Conservation (phyloP, 1,284 basidiomycete genomes). For the Farysia itapuensis region DNA sequence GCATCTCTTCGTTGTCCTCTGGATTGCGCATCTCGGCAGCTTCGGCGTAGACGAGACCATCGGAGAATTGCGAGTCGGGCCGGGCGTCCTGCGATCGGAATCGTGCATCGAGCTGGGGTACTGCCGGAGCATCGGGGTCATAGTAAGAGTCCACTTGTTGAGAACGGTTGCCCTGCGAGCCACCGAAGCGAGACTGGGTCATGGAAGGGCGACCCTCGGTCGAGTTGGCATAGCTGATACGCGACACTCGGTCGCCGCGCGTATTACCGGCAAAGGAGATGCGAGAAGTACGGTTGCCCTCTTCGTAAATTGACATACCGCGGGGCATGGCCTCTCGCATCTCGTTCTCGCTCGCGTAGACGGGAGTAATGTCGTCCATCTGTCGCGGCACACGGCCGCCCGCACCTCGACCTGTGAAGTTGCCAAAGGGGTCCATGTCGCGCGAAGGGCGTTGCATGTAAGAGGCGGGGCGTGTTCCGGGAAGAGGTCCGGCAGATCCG, state of each 20-base stretch:
- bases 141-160: conserved; percentile 43
- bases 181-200: conserved; percentile 30
- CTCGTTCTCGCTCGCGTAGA: conserved; percentile 32
- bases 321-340: conserved; percentile 43
- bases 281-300: conserved; percentile 35
- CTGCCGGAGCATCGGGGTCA: conserved; percentile 43
- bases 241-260: conserved; percentile 46
- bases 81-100: conserved; percentile 31
- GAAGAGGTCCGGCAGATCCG: conserved; percentile 43
- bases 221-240: conserved; percentile 48
- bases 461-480: conserved; percentile 48
- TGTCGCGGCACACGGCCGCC: conserved; percentile 36
- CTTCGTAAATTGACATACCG: conserved; percentile 40
- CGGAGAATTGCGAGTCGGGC: conserved; percentile 21
- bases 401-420: conserved; percentile 42
- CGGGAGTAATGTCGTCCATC: conserved; percentile 39
- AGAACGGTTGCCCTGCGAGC: conserved; percentile 23
- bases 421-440: conserved; percentile 19
- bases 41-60: conserved; percentile 34
- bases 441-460: conserved; percentile 39
- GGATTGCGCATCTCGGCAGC: conserved; percentile 12
- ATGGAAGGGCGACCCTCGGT: conserved; percentile 30
- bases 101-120: conserved; percentile 30
- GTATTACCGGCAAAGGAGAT: conserved; percentile 47
- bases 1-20: conserved; percentile 39